phyloP scores from a whole-genome alignment of 1,139 yeast genomes.

The Hansenula sp. region DNA sequence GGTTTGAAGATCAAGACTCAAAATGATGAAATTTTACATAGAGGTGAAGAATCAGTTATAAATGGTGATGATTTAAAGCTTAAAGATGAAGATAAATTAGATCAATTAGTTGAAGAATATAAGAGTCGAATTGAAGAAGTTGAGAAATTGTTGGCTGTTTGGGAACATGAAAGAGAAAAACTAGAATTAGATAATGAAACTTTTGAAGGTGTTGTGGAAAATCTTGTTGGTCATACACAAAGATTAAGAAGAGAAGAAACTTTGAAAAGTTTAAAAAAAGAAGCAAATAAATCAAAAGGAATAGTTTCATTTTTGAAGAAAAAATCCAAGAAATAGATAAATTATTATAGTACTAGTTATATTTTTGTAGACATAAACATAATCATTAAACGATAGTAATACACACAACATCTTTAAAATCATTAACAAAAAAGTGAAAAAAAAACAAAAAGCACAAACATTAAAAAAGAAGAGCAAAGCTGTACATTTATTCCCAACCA shows the following conservation, averaged over 20 bases:
- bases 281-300: constrained; percentile 14
- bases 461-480: background rate
- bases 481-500: background rate
- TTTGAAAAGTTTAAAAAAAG: constrained; percentile 23
- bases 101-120: constrained; percentile 20
- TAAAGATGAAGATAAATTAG: constrained; percentile 19
- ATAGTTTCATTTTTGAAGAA: constrained; percentile 9
- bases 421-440: background rate
- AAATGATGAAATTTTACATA: constrained; percentile 26
- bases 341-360: background rate
- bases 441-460: background rate
- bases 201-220: constrained; percentile 68
- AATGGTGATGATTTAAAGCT: constrained; percentile 11
- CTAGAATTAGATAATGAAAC: constrained; percentile 53
- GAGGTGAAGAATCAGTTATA: constrained; percentile 16
- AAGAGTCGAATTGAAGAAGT: constrained; percentile 21
- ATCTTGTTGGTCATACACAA: constrained; percentile 67
- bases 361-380: no score
- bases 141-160: constrained; percentile 38
- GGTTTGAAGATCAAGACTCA: constrained; percentile 31
- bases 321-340: constrained; percentile 9
- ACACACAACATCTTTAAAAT: background rate
- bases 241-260: constrained; percentile 47
- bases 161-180: constrained; percentile 42
- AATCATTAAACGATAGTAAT: background rate